Evolutionary conservation across 2,329 filamentous ascomycete genomes (phyloP).

Genomic region (Zymoseptoria crescenta): DNA sequence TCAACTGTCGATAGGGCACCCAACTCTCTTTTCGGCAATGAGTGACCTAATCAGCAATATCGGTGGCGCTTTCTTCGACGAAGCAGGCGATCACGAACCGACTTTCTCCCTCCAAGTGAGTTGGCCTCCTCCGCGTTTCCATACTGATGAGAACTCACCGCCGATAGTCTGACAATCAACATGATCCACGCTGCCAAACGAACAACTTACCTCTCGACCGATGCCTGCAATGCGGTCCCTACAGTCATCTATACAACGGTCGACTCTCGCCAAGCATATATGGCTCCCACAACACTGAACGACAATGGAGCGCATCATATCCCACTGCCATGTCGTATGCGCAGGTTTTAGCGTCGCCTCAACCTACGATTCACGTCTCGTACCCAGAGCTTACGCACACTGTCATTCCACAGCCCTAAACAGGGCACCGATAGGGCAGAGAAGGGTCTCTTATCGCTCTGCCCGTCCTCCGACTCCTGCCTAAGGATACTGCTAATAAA

Average conservation of each 20-base stretch:
- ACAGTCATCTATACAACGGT: neutral
- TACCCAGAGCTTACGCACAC: too few species aligned
- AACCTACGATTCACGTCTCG: neutral
- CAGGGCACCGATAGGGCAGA: neutral
- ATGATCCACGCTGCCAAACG: neutral
- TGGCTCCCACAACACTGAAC: neutral
- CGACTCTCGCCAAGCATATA: neutral
- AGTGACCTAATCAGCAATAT: neutral
- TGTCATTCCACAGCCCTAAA: neutral
- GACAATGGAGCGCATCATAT: too few species aligned
- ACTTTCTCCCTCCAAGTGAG: neutral
- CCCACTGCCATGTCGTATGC: neutral
- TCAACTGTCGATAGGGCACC: too few species aligned
- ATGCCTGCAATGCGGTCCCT: neutral
- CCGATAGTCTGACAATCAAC: neutral
- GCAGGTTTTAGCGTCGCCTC: neutral
- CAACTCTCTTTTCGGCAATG: neutral
- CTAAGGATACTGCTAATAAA: neutral
- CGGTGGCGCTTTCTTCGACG: neutral
- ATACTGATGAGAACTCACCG: neutral
- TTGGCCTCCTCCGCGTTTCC: neutral
- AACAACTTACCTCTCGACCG: neutral
- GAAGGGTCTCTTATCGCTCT: slow-evolving; percentile 1
- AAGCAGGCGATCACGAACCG: neutral
- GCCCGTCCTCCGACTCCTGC: neutral